Base-by-base conservation (phyloP, 441 rosid species). In the Adansonia grandidieri region DNA sequence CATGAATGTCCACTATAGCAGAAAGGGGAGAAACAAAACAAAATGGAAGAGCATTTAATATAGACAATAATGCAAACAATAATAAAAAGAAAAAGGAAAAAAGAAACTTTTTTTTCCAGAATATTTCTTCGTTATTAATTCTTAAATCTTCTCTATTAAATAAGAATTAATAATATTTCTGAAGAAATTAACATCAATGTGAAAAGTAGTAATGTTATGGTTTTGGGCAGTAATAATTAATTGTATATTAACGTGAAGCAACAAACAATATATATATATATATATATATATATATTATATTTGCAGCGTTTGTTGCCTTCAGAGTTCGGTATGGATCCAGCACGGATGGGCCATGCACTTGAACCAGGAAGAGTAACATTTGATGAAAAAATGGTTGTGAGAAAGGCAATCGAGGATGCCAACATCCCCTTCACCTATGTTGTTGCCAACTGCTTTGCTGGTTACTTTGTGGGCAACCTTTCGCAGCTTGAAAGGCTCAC, bases 261-360 rank as follows among this genome's bases (percentile, higher is more conserved):
- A 17, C 4, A 57, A 57, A 42, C 10, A 11, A n/a, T n/a, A n/a
- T n/a, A 8, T 6, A 45, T 5, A 24, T 24, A 28, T 28, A 28
- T 1, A 28, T 28, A 28, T 28, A 28, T 28, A 28, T 28, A 28
- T 6, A 57, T 17, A 7, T 8, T 6, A 37, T 13, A 5, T 5
- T 50, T 80, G 47, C 71, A 92, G 97, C 81, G 97, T 17, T 94
- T 94, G 80, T 71, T 94, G 80, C 98, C 97, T 0, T 92, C 97
- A 0, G 98, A 92, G 62, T 95, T 91, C 71, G 98, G 98, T 2
- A 91, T 85, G 83, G 95, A 95, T 78, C 95, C 98, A 14, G 56
- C 94, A 2, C 73, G 87, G 28, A 95, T 95, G 98, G 86, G 68
- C 45, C 71, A 90, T 37, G 95, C 98, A 1, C 68, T 94, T 2